phyloP scores from a whole-genome alignment of 257 asterid species.

The Ocimum tenuiflorum region DNA sequence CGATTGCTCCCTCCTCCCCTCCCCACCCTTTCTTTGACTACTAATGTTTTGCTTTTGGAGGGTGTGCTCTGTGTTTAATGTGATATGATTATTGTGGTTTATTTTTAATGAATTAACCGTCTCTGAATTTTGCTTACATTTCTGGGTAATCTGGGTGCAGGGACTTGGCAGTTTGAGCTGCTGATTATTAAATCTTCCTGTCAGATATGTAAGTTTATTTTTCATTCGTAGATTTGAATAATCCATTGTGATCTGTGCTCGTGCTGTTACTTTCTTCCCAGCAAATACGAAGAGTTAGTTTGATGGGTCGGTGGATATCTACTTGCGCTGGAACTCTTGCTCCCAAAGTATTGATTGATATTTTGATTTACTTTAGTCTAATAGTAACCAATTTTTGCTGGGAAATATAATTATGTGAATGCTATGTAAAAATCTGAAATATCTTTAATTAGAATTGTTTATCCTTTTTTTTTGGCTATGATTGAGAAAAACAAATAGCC shows the following conservation, averaged over 20 bases:
- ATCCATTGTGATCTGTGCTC: neutral
- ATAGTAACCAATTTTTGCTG: neutral
- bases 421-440: neutral
- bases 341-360: neutral
- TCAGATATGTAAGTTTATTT: conserved; percentile 17
- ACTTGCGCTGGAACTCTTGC: neutral
- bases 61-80: neutral
- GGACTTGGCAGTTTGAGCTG: conserved; percentile 22
- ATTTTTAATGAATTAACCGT: neutral
- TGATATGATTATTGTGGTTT: conserved; percentile 11
- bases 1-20: neutral
- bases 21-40: neutral
- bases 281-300: conserved; percentile 7
- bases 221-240: conserved; percentile 8
- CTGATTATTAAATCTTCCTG: conserved; percentile 6
- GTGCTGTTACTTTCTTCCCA: too few relatives aligned
- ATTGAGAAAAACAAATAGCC: neutral
- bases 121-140: conserved; percentile 2
- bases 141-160: conserved; percentile 21
- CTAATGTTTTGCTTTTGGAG: neutral
- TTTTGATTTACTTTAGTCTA: neutral
- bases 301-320: neutral
- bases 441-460: neutral
- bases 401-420: neutral
- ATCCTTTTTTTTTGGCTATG: neutral